Evolutionary conservation across 1,284 basidiomycete genomes (phyloP).

Genomic region (Sanghuangporus sanghuang): DNA sequence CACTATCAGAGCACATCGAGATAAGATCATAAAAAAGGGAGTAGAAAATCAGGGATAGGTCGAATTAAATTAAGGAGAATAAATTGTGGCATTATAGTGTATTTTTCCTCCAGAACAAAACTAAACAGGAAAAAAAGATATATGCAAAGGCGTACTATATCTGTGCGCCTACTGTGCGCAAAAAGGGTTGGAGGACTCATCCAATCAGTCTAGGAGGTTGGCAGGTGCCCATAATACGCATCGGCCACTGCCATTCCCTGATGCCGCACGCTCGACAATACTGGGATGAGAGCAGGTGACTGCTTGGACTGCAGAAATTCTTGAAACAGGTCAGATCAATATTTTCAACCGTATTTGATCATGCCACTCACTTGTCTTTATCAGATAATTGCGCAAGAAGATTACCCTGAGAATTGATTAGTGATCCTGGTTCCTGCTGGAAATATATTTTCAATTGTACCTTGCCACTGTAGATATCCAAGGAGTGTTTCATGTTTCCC

Average conservation of each 20-base stretch:
- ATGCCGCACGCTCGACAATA: constrained; percentile 64
- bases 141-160: background rate
- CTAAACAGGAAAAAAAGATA: background rate
- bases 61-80: background rate
- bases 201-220: constrained; percentile 13
- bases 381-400: constrained; percentile 58
- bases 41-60: background rate
- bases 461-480: constrained; percentile 69
- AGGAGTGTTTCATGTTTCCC: constrained; percentile 69
- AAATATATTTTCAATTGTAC: constrained; percentile 27
- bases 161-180: background rate
- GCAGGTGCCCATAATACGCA: constrained; percentile 73
- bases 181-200: background rate
- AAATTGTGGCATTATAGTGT: background rate
- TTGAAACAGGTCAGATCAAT: constrained; percentile 26
- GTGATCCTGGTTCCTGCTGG: background rate
- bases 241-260: constrained; percentile 70
- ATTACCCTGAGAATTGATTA: constrained; percentile 46
- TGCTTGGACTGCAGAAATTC: constrained; percentile 74
- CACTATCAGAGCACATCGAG: background rate
- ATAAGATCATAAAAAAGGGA: background rate
- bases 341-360: background rate
- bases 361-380: constrained; percentile 39
- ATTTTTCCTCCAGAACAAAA: background rate
- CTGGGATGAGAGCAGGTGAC: constrained; percentile 82